Evolutionary conservation across 768 basidiomycete species (phyloP), one percentile per base, ranked within the genome.

Genomic region (Hericium alpestre): DNA sequence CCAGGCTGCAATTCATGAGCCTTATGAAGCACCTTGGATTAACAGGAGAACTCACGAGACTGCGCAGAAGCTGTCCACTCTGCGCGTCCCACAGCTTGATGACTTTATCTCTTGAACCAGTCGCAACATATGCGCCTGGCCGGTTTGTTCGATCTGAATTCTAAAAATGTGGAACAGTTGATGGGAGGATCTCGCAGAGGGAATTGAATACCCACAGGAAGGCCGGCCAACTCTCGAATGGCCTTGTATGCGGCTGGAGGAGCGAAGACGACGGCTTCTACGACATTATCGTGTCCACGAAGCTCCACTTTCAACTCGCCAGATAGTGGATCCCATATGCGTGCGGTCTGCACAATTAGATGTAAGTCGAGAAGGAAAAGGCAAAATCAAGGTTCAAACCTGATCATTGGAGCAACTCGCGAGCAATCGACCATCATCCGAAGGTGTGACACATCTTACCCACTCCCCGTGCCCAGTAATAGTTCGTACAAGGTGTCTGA

Each of bases 361-460:
- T n/a, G 38, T 4, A 22, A 7, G 38, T 27, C 20, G 40, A 23
- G 23, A 23, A 23, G 4, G 4, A 53, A 8, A 41, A 39, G 53
- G 51, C 18, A 11, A 6, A 6, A 23, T 32, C 20, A 16, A 16
- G 22, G 27, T 38, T 66, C 77, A 52, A 51, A 80, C 81, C 58
- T 81, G 79, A 64, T 83, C 81, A 56, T 73, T 78, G 1, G 77
- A 81, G 54, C 76, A 76, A 58, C 74, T 80, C 23, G 76, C 71
- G 22, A 81, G 65, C 61, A 76, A 69, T 46, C 72, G 67, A 0
- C 78, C 78, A 61, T 83, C 80, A 4, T 58, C 56, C 27, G 63
- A 67, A 5, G 70, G 69, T n/a, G 66, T 46, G 13, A 65, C 65
- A 23, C 63, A 63, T 38, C 80, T 70, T 0, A 83, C 76, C 81